Conservation (phyloP, 1,284 basidiomycete genomes). For the Melampsora americana region DNA sequence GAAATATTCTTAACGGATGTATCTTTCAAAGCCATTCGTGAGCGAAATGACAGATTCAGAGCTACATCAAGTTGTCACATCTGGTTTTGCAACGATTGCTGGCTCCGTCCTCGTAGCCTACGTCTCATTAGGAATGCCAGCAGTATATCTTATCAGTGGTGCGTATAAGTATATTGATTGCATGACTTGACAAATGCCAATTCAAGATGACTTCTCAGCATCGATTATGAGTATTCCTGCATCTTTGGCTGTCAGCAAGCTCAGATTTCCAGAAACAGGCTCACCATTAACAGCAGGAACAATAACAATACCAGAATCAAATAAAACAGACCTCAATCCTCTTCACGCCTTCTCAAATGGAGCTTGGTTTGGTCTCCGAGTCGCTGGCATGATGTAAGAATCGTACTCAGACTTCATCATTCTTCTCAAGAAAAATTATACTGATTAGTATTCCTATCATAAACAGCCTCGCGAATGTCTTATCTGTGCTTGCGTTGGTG, state of each 20-base stretch:
- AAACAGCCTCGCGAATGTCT: conserved; percentile 38
- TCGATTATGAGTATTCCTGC: conserved; percentile 93
- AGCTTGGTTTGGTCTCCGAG: conserved; percentile 76
- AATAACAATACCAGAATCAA: conserved; percentile 66
- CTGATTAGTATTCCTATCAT: conserved; percentile 58
- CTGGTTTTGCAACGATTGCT: conserved; percentile 86
- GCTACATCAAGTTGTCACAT: conserved; percentile 82
- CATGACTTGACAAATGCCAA: not conserved
- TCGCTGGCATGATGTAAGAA: conserved; percentile 74
- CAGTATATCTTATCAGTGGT: conserved; percentile 73
- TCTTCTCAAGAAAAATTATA: conserved; percentile 60
- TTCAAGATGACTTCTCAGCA: conserved; percentile 51
- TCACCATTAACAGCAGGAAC: conserved; percentile 78
- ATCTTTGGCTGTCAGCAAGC: conserved; percentile 82
- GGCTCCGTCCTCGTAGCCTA: conserved; percentile 83
- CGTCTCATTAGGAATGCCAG: conserved; percentile 73
- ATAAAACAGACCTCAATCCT: conserved; percentile 67
- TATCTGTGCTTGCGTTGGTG: conserved; percentile 72
- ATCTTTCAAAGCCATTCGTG: conserved; percentile 65
- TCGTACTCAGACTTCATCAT: conserved; percentile 65
- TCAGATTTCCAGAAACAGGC: conserved; percentile 75
- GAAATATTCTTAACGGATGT: not conserved
- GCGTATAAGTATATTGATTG: not conserved
- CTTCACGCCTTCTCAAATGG: conserved; percentile 85
- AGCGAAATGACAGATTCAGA: conserved; percentile 84